These are phyloP conservation scores for Fonsecaea pedrosoi DNA, from an alignment of 2,329 filamentous ascomycete genomes.

Conservation along the genomic window DNA sequence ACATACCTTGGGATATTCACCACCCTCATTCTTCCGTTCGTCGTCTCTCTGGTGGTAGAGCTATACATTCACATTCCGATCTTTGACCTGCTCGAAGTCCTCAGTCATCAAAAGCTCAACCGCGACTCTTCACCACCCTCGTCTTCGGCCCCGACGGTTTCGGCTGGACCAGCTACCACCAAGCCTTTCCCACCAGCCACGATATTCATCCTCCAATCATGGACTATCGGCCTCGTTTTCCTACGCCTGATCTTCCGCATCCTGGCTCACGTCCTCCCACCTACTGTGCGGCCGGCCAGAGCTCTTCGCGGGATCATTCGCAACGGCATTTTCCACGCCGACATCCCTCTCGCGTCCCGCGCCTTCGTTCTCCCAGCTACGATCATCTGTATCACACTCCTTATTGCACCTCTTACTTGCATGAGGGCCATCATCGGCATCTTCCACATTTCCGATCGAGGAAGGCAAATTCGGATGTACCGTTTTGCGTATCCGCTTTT, in stretches of 20 bases:
- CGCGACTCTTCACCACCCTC: background rate
- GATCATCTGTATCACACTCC: conserved; percentile 66
- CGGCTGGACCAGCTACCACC: background rate
- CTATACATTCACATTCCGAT: conserved; percentile 87
- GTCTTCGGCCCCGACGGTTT: background rate
- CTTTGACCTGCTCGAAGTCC: conserved; percentile 71
- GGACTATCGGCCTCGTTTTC: conserved; percentile 91
- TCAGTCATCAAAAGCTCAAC: conserved; percentile 18
- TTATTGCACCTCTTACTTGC: conserved; percentile 70
- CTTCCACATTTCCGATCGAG: conserved; percentile 20
- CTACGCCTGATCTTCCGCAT: conserved; percentile 76
- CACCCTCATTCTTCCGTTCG: conserved; percentile 77
- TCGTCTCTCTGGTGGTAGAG: conserved; percentile 81
- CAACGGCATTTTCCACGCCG: conserved; percentile 78
- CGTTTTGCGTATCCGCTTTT: conserved; percentile 77
- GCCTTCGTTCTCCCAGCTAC: conserved; percentile 82
- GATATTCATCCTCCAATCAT: conserved; percentile 87
- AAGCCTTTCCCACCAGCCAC: conserved; percentile 55
- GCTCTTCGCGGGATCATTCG: conserved; percentile 77
- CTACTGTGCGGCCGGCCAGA: conserved; percentile 68
- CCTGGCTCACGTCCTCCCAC: conserved; percentile 52
- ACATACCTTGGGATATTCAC: conserved; percentile 78
- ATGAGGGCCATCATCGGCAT: conserved; percentile 49
- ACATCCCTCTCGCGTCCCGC: conserved; percentile 78
- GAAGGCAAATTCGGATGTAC: conserved; percentile 57